A percentile compares a stretch with the other conserved stretches of the same genome.
Conservation (phyloP, 768 basidiomycete genomes). For the Udeniomyces megalosporus region DNA sequence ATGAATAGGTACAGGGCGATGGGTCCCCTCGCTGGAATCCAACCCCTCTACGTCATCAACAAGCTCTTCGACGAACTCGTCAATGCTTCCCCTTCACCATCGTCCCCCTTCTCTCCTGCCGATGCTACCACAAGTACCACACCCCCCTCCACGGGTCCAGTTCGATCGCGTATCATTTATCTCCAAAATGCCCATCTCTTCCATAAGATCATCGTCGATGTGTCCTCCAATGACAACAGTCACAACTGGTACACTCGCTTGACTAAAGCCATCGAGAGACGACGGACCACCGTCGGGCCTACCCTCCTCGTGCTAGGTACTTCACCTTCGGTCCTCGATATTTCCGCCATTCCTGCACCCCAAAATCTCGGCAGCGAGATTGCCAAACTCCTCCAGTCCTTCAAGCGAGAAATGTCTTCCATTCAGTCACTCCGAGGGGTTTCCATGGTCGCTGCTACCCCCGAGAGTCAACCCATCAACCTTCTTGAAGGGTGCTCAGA, state of each 20-base stretch:
- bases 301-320: conserved; percentile 78
- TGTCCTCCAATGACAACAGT: neutral
- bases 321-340: conserved; percentile 52
- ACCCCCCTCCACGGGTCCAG: conserved; percentile 20
- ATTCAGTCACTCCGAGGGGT: too few relatives aligned
- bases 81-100: conserved; percentile 34
- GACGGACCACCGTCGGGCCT: conserved; percentile 51
- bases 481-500: too few relatives aligned
- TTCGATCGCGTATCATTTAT: conserved; percentile 60
- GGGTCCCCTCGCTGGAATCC: too few relatives aligned
- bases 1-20: too few relatives aligned
- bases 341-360: conserved; percentile 26
- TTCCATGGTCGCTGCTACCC: too few relatives aligned
- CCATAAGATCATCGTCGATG: conserved; percentile 43
- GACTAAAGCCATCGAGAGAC: conserved; percentile 56
- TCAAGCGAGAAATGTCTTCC: neutral
- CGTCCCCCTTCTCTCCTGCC: conserved; percentile 26
- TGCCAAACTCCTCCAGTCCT: too few relatives aligned
- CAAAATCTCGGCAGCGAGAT: too few relatives aligned
- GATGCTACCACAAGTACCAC: conserved; percentile 23
- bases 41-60: neutral
- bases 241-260: conserved; percentile 62
- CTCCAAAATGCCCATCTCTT: conserved; percentile 67
- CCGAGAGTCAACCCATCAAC: too few relatives aligned
- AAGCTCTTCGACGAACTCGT: conserved; percentile 60